Percentiles rank a stretch among this genome's conserved stretches.
Evolutionary conservation across 2,329 filamentous ascomycete genomes (phyloP).

Genomic region (Cercospora beticola): DNA sequence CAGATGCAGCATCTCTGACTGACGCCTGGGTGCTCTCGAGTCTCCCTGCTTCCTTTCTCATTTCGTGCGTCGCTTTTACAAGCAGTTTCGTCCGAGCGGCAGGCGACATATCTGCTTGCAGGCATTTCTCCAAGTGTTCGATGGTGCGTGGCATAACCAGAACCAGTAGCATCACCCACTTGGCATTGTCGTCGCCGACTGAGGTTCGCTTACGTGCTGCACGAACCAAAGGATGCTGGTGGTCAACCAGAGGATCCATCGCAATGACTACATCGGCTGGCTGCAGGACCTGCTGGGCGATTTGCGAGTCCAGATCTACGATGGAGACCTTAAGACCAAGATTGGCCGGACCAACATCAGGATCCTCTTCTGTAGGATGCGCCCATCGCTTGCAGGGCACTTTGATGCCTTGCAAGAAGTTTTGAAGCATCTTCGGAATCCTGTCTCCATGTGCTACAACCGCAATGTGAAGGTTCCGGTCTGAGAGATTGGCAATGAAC

Average conservation of each 20-base stretch:
- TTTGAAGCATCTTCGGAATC: constrained; percentile 36
- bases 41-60: constrained; percentile 38
- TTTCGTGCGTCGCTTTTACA: constrained; percentile 39
- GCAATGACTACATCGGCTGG: constrained; percentile 44
- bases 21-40: constrained; percentile 32
- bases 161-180: constrained; percentile 36
- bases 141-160: constrained; percentile 45
- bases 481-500: constrained; percentile 33
- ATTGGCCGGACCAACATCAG: constrained; percentile 10
- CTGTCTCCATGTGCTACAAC: constrained; percentile 34
- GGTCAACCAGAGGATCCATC: constrained; percentile 38
- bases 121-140: constrained; percentile 47
- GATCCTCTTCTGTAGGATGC: constrained; percentile 17
- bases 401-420: constrained; percentile 26
- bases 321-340: constrained; percentile 37
- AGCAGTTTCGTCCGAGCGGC: constrained; percentile 38
- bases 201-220: constrained; percentile 11
- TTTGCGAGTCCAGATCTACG: constrained; percentile 32
- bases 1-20: constrained; percentile 26
- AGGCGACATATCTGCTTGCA: constrained; percentile 32
- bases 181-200: neutral
- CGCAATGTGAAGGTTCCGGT: constrained; percentile 31
- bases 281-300: constrained; percentile 23
- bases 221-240: constrained; percentile 18
- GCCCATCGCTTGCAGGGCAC: constrained; percentile 28